Percentiles rank a stretch among this genome's conserved stretches.
phyloP scores from a whole-genome alignment of 805 yeast genomes.

The Kurtzmaniella fragi region DNA sequence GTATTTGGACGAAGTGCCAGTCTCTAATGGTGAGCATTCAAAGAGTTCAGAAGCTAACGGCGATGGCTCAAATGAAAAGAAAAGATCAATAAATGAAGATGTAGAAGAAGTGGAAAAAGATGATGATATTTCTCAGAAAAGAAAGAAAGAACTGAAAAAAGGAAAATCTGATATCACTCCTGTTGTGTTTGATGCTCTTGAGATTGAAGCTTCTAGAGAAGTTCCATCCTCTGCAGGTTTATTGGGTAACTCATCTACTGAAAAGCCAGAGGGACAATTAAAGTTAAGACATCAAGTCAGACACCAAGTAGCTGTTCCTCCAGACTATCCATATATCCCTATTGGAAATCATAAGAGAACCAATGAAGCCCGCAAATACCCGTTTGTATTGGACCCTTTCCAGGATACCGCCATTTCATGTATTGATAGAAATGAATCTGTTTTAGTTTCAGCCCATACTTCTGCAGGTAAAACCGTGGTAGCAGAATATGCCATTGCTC shows the following conservation, averaged over 20 bases:
- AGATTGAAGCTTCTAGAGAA: conserved; percentile 84
- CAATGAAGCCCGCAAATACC: conserved; percentile 82
- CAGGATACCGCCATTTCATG: conserved; percentile 96
- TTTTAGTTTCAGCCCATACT: conserved; percentile 94
- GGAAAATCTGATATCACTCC: conserved; percentile 50
- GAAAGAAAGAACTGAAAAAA: conserved; percentile 12
- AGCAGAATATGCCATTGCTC: conserved; percentile 96
- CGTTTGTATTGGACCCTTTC: conserved; percentile 92
- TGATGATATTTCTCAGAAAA: conserved; percentile 9
- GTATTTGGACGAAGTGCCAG: conserved; percentile 13
- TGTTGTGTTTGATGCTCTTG: conserved; percentile 80
- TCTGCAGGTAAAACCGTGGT: conserved; percentile 98
- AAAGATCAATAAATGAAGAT: conserved; percentile 8
- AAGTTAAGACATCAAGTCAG: conserved; percentile 89
- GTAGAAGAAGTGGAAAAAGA: conserved; percentile 20
- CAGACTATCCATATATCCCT: conserved; percentile 81
- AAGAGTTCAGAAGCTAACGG: conserved; percentile 9
- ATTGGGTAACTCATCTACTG: conserved; percentile 30
- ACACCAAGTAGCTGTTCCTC: conserved; percentile 96
- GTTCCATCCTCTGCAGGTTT: conserved; percentile 80
- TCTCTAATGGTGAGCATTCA: too few species aligned
- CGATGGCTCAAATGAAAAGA: conserved; percentile 11
- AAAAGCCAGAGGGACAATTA: conserved; percentile 40
- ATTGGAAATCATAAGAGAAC: conserved; percentile 79
- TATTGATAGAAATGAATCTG: conserved; percentile 91